Evolutionary conservation across 139 green algal genomes (phyloP).

Genomic region (Haematococcus lacustris): DNA sequence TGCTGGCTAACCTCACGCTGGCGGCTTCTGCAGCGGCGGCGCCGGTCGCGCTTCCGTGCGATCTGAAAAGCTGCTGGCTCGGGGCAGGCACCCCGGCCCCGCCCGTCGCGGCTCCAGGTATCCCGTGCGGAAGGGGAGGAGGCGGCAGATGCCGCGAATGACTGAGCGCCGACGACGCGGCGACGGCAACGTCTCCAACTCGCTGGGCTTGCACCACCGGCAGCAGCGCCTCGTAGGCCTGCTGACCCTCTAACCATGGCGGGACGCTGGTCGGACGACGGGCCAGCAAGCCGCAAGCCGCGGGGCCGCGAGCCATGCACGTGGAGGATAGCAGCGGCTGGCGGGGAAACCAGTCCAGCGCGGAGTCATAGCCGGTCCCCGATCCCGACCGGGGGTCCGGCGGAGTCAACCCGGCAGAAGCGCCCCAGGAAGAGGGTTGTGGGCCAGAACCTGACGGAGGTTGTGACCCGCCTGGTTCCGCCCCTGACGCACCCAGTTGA

Average conservation of each 20-base stretch:
- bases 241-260: neutral
- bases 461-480: neutral
- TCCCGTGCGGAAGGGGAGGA: neutral
- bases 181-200: neutral
- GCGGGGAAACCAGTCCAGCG: neutral
- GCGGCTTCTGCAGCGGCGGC: conserved; percentile 6
- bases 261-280: conserved; percentile 4
- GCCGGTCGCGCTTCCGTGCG: neutral
- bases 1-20: conserved; percentile 33
- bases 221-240: neutral
- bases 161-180: neutral
- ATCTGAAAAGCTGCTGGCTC: no score
- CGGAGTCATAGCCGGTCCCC: neutral
- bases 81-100: no score
- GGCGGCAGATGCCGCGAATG: neutral
- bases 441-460: neutral
- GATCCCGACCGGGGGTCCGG: neutral
- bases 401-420: neutral
- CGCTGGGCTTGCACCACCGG: neutral
- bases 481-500: neutral
- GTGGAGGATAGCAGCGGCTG: neutral
- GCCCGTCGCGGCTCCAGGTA: no score
- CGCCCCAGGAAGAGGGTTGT: neutral
- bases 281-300: no score
- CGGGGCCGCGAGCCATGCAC: no score